phyloP scores from a whole-genome alignment of 768 basidiomycete species.

The Lactifluus subvellereus region DNA sequence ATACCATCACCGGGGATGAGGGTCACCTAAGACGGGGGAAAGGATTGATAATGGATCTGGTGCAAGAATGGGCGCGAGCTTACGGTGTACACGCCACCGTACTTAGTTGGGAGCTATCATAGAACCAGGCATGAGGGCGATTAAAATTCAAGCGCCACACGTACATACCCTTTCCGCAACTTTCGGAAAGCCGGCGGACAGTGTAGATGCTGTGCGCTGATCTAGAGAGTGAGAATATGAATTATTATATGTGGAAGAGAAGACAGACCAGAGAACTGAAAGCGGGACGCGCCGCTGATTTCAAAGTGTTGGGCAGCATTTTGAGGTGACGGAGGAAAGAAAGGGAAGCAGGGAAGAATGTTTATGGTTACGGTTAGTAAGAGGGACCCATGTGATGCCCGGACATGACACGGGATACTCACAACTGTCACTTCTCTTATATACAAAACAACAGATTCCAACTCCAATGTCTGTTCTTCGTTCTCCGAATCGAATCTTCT shows the following conservation, averaged over 20 bases:
- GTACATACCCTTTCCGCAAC: slow-evolving; percentile 60
- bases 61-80: slow-evolving; percentile 26
- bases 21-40: slow-evolving; percentile 60
- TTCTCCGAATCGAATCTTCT: neutral
- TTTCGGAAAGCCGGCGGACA: slow-evolving; percentile 74
- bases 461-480: neutral
- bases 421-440: neutral
- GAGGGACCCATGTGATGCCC: slow-evolving; percentile 39
- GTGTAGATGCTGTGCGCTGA: slow-evolving; percentile 68
- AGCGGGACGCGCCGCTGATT: slow-evolving; percentile 51
- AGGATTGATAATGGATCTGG: slow-evolving; percentile 21
- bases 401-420: too few species aligned
- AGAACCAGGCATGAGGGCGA: slow-evolving; percentile 10
- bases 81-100: slow-evolving; percentile 90
- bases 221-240: slow-evolving; percentile 19
- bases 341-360: neutral
- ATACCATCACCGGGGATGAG: slow-evolving; percentile 98
- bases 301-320: slow-evolving; percentile 48
- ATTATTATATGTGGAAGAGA: neutral
- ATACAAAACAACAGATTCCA: neutral
- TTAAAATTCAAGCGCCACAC: slow-evolving; percentile 7
- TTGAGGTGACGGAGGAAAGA: neutral
- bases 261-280: slow-evolving; percentile 47
- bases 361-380: neutral
- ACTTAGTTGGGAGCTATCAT: slow-evolving; percentile 72